Conservation (phyloP, 257 asterid genomes). For the Solanum medicagineum region DNA sequence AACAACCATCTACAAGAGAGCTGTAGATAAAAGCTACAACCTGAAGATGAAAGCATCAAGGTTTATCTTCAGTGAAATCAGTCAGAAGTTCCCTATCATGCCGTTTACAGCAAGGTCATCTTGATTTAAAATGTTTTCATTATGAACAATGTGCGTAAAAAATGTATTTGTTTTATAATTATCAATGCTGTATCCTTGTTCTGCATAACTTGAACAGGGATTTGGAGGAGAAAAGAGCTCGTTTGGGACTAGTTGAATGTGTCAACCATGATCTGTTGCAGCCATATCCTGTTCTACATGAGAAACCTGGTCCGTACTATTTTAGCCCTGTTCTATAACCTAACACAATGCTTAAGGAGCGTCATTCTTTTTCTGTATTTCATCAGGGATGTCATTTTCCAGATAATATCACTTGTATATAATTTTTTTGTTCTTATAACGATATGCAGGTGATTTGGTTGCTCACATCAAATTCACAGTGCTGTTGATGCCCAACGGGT, state of each 20-base stretch:
- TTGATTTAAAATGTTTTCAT: not conserved
- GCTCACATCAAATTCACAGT: constrained; percentile 91
- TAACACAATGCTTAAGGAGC: not conserved
- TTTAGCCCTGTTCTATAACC: not conserved
- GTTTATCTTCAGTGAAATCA: constrained; percentile 84
- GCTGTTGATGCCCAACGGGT: constrained; percentile 87
- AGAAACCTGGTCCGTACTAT: constrained; percentile 59
- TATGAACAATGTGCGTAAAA: not conserved
- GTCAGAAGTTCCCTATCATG: constrained; percentile 73
- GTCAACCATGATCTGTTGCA: constrained; percentile 90
- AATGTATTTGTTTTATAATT: not conserved
- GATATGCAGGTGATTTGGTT: constrained; percentile 67
- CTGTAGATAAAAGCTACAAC: constrained; percentile 82
- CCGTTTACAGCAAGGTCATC: constrained; percentile 59
- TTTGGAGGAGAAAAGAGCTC: constrained; percentile 91
- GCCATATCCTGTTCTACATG: constrained; percentile 91
- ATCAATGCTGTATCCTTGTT: not conserved
- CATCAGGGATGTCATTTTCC: not conserved
- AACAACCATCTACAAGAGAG: constrained; percentile 90
- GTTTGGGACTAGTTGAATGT: constrained; percentile 81
- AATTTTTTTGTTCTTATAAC: not conserved
- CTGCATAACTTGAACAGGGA: constrained; percentile 34
- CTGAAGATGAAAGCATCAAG: constrained; percentile 90
- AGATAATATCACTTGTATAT: not conserved
- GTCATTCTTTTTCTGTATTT: not conserved